Evolutionary conservation across 1,284 basidiomycete species (phyloP).

Genomic region (Ganoderma resinaceum): DNA sequence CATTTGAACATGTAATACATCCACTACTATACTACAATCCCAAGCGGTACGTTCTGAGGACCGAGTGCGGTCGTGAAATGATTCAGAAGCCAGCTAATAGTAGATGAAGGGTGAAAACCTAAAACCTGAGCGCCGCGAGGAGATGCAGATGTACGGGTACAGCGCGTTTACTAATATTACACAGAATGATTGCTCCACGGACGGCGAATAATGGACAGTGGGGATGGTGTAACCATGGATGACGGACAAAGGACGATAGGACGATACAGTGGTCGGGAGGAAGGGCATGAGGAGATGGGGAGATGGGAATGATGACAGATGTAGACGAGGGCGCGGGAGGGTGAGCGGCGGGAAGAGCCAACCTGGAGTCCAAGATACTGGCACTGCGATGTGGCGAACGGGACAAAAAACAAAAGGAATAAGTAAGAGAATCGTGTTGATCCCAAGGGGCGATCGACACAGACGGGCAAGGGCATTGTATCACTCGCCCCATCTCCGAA

Average conservation of each 20-base stretch:
- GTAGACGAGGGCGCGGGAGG: background rate
- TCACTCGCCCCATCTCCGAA: slow-evolving; percentile 2
- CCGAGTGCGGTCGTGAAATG: background rate
- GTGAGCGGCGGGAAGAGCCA: background rate
- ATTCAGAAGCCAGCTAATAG: background rate
- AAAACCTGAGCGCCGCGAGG: background rate
- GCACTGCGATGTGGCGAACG: background rate
- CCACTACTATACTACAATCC: background rate
- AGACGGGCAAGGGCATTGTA: slow-evolving; percentile 2
- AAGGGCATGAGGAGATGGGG: background rate
- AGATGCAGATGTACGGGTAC: background rate
- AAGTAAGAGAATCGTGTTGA: background rate
- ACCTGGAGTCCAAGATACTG: background rate
- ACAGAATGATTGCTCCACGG: background rate
- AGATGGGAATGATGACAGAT: background rate
- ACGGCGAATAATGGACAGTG: background rate
- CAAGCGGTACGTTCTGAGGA: background rate
- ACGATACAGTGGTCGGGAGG: background rate
- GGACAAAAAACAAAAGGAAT: background rate
- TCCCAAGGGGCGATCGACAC: background rate
- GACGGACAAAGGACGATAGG: background rate
- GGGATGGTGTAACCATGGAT: background rate
- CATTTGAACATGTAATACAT: background rate
- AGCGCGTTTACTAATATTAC: background rate
- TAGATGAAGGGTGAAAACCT: background rate